Conservation (phyloP, 345 rosid genomes). For the Populus euphratica region DNA sequence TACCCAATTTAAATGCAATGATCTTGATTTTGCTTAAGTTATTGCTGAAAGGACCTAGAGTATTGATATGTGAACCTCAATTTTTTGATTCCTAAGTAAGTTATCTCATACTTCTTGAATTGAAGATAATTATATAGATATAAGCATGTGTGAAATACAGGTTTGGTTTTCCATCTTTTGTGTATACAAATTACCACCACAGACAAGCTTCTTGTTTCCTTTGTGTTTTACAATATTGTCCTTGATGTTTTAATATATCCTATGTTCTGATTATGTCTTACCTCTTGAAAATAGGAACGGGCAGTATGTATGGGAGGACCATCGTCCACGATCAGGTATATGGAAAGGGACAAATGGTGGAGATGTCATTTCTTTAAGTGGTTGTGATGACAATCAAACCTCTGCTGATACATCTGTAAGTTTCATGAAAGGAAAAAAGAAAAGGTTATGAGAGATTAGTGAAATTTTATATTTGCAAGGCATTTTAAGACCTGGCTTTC, state of each 20-base stretch:
- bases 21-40: not conserved
- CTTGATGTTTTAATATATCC: not conserved
- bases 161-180: not conserved
- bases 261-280: not conserved
- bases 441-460: too few relatives aligned
- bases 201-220: not conserved
- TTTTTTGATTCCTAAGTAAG: not conserved
- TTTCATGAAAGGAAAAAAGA: not conserved
- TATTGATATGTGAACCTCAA: too few relatives aligned
- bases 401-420: slow-evolving; percentile 88
- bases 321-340: slow-evolving; percentile 76
- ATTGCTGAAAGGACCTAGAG: too few relatives aligned
- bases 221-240: not conserved
- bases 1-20: not conserved
- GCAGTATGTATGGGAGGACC: slow-evolving; percentile 74
- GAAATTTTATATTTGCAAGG: not conserved
- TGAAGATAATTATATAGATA: not conserved
- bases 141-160: not conserved
- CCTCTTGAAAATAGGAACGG: slow-evolving; percentile 46
- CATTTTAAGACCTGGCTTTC: not conserved
- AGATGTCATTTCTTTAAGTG: slow-evolving; percentile 77
- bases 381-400: slow-evolving; percentile 88
- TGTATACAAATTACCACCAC: not conserved
- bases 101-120: not conserved
- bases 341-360: slow-evolving; percentile 93